Evolutionary conservation across 1,284 basidiomycete species (phyloP).

Genomic region (Sphaerobolus stellatus): DNA sequence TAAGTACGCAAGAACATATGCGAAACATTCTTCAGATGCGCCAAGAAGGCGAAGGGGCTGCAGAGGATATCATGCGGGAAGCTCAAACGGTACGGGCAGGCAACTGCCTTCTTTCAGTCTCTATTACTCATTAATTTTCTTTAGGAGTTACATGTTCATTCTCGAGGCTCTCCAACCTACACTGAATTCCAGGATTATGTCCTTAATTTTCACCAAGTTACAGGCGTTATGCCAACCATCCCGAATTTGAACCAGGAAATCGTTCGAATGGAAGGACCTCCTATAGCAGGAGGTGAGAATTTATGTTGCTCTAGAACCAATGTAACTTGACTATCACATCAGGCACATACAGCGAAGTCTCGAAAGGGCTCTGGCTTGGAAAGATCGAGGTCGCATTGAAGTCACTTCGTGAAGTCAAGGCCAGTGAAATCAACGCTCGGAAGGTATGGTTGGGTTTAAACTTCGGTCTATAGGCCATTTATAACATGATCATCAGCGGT

Average conservation of each 20-base stretch:
- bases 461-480: neutral
- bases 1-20: constrained; percentile 39
- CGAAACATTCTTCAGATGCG: constrained; percentile 38
- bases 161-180: constrained; percentile 7
- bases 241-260: constrained; percentile 52
- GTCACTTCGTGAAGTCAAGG: constrained; percentile 45
- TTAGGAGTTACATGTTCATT: constrained; percentile 30
- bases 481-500: constrained; percentile 38
- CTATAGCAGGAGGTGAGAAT: constrained; percentile 13
- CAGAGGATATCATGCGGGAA: constrained; percentile 46
- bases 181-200: constrained; percentile 5
- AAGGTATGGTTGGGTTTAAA: constrained; percentile 27
- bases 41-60: constrained; percentile 39
- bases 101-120: neutral
- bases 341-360: constrained; percentile 53
- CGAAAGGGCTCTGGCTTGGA: constrained; percentile 49
- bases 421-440: constrained; percentile 34
- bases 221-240: constrained; percentile 50
- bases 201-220: constrained; percentile 42
- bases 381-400: constrained; percentile 55
- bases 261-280: constrained; percentile 6
- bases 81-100: constrained; percentile 43
- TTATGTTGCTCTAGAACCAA: neutral
- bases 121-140: constrained; percentile 17
- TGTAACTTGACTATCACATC: neutral